A percentile compares a stretch with the other conserved stretches of the same genome.
phyloP scores from a whole-genome alignment of 768 basidiomycete genomes.

The Pholiota conissans region DNA sequence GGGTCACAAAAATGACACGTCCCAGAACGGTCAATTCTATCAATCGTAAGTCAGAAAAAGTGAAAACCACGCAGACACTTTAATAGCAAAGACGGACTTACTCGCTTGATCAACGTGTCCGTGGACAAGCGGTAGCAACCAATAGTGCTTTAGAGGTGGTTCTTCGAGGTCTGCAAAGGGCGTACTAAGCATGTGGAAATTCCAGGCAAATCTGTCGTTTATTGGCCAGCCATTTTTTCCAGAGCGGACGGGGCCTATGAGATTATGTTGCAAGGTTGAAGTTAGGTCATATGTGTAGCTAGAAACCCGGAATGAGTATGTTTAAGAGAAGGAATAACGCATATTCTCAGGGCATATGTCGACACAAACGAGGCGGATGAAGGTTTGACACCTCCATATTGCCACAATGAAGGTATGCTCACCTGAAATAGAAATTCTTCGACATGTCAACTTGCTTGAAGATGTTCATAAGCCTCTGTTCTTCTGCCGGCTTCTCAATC shows the following conservation, averaged over 20 bases:
- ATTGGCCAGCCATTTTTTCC: constrained; percentile 60
- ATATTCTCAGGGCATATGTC: no score
- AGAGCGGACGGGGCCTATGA: constrained; percentile 55
- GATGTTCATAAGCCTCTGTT: constrained; percentile 82
- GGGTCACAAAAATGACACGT: constrained; percentile 85
- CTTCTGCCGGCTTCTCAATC: constrained; percentile 85
- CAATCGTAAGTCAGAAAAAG: background rate
- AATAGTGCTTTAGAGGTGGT: constrained; percentile 57
- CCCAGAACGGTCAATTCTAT: constrained; percentile 89
- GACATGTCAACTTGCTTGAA: constrained; percentile 98
- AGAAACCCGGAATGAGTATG: background rate
- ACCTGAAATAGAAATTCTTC: constrained; percentile 99
- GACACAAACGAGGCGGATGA: no score
- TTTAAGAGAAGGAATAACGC: background rate
- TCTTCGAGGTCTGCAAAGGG: constrained; percentile 53
- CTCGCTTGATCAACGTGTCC: constrained; percentile 99
- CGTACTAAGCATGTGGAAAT: constrained; percentile 78
- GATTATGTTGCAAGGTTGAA: constrained; percentile 91
- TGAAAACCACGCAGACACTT: background rate
- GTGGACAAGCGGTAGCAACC: constrained; percentile 91
- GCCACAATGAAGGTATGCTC: background rate
- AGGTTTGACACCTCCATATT: no score
- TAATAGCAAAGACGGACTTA: constrained; percentile 51
- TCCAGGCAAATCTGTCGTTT: constrained; percentile 94
- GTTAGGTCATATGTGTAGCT: constrained; percentile 98